Evolutionary conservation across 2,329 filamentous ascomycete genomes (phyloP), one percentile per base, ranked within the genome.

Genomic region (Penicillium italicum): DNA sequence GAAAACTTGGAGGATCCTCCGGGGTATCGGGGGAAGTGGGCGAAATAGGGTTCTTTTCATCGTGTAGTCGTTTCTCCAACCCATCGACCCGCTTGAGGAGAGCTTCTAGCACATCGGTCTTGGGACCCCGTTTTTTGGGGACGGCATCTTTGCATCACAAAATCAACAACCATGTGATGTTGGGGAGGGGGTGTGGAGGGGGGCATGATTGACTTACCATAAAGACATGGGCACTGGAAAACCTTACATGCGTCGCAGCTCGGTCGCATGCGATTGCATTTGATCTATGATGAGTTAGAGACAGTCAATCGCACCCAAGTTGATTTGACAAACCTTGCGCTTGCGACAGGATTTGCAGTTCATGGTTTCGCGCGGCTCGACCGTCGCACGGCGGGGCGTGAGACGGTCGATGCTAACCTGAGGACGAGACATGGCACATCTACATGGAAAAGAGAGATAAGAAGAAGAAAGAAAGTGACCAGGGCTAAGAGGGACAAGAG

Each of bases 291-390:
- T 20, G 24, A 55, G 54, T 54, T 40, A 54, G 26, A 28, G 20
- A 36, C 6, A 30, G 0, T 2, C n/a, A 30, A 42, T 36, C 6
- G n/a, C 12, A 38, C 11, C 3, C 7, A 22, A 3, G 8, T 26
- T 43, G 24, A 49, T 77, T 45, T 74, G 18, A 44, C 28, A 20
- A 9, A 93, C 90, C 87, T 96, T 96, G 77, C 91, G 83, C 76
- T 95, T 95, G 65, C 91, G 85, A 79, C 91, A 96, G 54, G 90
- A 94, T 75, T 96, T 95, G 84, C 91, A 96, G 74, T 96, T 96
- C 91, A 96, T 96, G 33, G 89, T 89, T 79, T 95, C 91, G 67
- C 89, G 85, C 38, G 89, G 89, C 72, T 94, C 89, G 66, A 84
- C 87, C 73, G 82, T 85, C 74, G 85, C 79, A 40, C 88, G 85